Base-by-base conservation (phyloP, 2,329 filamentous ascomycete genomes). In the Phaeoacremonium minimum region DNA sequence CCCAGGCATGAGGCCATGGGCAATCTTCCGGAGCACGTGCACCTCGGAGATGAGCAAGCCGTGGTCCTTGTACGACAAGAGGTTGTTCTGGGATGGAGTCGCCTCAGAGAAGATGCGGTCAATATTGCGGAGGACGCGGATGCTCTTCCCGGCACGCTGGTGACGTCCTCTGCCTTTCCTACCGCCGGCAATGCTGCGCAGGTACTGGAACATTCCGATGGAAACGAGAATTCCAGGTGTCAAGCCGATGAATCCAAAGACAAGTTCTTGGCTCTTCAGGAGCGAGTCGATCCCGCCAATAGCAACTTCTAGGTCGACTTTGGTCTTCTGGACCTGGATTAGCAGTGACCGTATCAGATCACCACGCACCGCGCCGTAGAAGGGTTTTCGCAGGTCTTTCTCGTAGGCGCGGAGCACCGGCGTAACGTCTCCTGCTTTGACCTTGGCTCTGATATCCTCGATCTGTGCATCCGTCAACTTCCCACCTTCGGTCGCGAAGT, bases 261-360 rank as follows among this genome's bases (percentile, higher is more conserved):
- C 87, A 32, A 98, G 75, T 57, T 98, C 91, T 56, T 98, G 93
- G 53, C 90, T 96, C 66, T 93, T 95, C 40, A 98, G 73, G 19
- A 98, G 75, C 20, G 88, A 80, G 67, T 98, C 91, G 46, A 98
- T 98, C 14, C 93, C 93, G 41, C 86, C 88, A 66, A 98, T 90
- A 12, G 93, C 93, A 43, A 97, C 83, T 60, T 98, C 93, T 11
- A 98, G 81, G 54, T 98, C 93, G 7, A 98, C 93, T 67, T 98
- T 98, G 15, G 93, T 97, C 72, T 98, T 98, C 55, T 98, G 93
- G 26, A 98, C 83, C 56, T 98, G 93, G 37, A 98, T 97, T 30
- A 98, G 71, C 18, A 98, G 77, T 5, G 91, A 89, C 35, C 91
- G 83, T 22, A 97, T 77, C 18, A 98, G 73, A 51, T 97, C 91